Evolutionary conservation across 2,329 filamentous ascomycete species (phyloP).

Genomic region (Fusarium caatingaense): DNA sequence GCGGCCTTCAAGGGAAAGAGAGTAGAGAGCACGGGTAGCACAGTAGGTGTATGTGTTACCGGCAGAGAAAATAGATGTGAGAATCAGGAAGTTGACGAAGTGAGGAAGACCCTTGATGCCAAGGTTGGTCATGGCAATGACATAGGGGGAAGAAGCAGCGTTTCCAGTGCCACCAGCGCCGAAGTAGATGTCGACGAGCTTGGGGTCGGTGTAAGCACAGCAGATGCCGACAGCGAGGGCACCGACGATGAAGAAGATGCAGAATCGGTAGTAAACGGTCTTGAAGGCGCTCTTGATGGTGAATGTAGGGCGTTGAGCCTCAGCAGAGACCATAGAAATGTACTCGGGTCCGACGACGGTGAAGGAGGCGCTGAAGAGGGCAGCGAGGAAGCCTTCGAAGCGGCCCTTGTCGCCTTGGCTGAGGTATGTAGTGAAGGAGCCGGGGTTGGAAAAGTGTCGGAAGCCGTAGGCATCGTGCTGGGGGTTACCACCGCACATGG

Average conservation of each 20-base stretch:
- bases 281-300: conserved; percentile 65
- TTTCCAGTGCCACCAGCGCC: conserved; percentile 49
- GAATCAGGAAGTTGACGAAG: conserved; percentile 65
- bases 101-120: conserved; percentile 63
- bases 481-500: conserved; percentile 70
- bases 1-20: conserved; percentile 60
- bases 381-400: conserved; percentile 74
- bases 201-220: conserved; percentile 65
- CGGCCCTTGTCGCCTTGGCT: conserved; percentile 69
- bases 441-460: conserved; percentile 73
- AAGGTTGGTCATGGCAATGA: conserved; percentile 61
- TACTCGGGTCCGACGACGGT: conserved; percentile 72
- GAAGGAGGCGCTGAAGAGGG: conserved; percentile 69
- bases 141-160: conserved; percentile 61
- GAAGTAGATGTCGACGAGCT: conserved; percentile 64
- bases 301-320: conserved; percentile 68
- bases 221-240: conserved; percentile 72
- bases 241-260: conserved; percentile 50
- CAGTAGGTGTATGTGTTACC: conserved; percentile 57
- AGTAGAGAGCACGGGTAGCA: conserved; percentile 61
- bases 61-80: conserved; percentile 51
- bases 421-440: conserved; percentile 63
- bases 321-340: conserved; percentile 71
- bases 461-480: conserved; percentile 70
- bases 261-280: conserved; percentile 61